Conservation (phyloP, 371 early-diverging fungal genomes). For the Choanephora cucurbitarum region DNA sequence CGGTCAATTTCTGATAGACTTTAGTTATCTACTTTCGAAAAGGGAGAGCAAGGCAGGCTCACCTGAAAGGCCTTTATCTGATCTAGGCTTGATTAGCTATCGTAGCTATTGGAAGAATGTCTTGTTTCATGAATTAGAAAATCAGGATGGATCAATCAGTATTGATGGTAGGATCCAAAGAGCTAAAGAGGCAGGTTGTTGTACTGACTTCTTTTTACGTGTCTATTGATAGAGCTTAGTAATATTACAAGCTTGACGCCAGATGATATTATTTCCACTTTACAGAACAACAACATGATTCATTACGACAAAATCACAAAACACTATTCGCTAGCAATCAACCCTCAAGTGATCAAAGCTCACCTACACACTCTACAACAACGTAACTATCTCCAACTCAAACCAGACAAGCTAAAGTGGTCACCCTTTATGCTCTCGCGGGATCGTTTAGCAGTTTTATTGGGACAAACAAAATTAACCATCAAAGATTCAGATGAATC, state of each 20-base stretch:
- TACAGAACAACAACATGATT: slow-evolving; percentile 62
- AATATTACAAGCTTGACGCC: slow-evolving; percentile 63
- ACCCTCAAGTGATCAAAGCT: slow-evolving; percentile 37
- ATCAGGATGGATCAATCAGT: slow-evolving; percentile 37
- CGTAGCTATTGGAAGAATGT: slow-evolving; percentile 81
- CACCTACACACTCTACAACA: slow-evolving; percentile 44
- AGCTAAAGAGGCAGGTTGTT: too few species aligned
- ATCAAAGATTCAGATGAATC: slow-evolving; percentile 27
- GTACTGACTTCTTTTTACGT: background rate
- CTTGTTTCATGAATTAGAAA: slow-evolving; percentile 37
- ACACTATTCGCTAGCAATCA: slow-evolving; percentile 30
- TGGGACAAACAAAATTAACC: slow-evolving; percentile 25
- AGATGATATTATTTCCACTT: slow-evolving; percentile 75
- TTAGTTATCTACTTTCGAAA: slow-evolving; percentile 93
- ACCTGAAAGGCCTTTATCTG: slow-evolving; percentile 99
- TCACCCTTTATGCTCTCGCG: slow-evolving; percentile 61
- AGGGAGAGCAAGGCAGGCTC: slow-evolving; percentile 89
- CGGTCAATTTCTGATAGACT: slow-evolving; percentile 96
- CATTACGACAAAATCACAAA: slow-evolving; percentile 12
- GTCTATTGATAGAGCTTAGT: slow-evolving; percentile 50
- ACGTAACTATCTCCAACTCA: slow-evolving; percentile 50
- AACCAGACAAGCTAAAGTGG: slow-evolving; percentile 63
- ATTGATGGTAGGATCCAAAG: slow-evolving; percentile 58
- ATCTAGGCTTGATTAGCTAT: slow-evolving; percentile 94
- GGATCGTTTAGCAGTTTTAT: slow-evolving; percentile 35